phyloP scores from a whole-genome alignment of 2,329 filamentous ascomycete species.

The Calonectria pseudoreteaudii region DNA sequence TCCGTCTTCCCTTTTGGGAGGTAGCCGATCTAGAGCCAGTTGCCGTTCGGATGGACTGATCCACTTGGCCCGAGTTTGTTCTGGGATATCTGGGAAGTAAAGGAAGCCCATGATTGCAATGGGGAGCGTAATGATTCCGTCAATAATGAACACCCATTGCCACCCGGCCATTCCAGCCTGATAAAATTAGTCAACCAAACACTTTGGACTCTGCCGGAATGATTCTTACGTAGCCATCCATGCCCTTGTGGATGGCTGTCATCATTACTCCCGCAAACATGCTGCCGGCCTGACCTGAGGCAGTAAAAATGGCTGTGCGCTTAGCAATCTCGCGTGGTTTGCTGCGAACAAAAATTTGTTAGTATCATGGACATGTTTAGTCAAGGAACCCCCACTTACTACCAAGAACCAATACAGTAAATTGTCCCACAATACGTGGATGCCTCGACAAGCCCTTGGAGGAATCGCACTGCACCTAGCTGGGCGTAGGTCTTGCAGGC shows the following conservation, averaged over 20 bases:
- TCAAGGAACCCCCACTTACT: constrained; percentile 38
- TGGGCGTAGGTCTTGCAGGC: constrained; percentile 47
- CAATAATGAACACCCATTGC: constrained; percentile 55
- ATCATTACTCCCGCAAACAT: constrained; percentile 71
- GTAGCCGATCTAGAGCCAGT: constrained; percentile 44
- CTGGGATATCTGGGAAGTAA: constrained; percentile 42
- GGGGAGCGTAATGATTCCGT: constrained; percentile 34
- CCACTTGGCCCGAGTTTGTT: constrained; percentile 2
- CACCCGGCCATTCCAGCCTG: constrained; percentile 55
- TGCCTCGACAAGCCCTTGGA: constrained; percentile 42
- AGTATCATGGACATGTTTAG: no score
- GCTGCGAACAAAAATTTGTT: no score
- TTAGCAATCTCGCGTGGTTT: constrained; percentile 68
- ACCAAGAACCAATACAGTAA: constrained; percentile 61
- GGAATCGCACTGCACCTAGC: constrained; percentile 42
- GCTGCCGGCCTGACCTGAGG: constrained; percentile 65
- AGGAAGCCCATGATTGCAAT: constrained; percentile 36
- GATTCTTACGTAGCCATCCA: constrained; percentile 47
- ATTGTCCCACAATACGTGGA: constrained; percentile 47
- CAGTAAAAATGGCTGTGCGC: constrained; percentile 68
- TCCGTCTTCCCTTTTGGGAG: constrained; percentile 46
- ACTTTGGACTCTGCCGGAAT: no score
- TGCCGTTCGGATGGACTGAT: constrained; percentile 40
- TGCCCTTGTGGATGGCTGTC: constrained; percentile 51
- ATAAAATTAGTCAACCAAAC: neutral